These are phyloP conservation scores for Elongisporangium anandrum DNA, from an alignment of 352 stramenopile genomes.

Conservation along the genomic window DNA sequence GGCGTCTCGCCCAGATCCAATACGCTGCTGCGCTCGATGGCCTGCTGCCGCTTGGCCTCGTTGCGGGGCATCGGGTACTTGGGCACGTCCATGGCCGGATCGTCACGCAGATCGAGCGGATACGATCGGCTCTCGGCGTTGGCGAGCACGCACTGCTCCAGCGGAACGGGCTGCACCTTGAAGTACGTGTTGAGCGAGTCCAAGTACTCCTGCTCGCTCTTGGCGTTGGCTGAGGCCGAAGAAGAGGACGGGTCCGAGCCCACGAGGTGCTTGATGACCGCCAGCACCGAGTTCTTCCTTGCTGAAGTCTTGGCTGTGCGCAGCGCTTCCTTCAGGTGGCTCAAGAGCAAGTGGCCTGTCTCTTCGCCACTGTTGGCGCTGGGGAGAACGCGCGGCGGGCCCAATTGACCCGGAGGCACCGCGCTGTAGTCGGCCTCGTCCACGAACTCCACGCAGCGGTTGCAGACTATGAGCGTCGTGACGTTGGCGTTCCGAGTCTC, in stretches of 20 bases:
- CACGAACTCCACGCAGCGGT: constrained; percentile 46
- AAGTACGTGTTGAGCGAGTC: constrained; percentile 12
- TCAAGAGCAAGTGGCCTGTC: neutral
- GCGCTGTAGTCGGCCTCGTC: constrained; percentile 45
- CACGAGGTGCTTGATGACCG: constrained; percentile 26
- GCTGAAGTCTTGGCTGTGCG: neutral
- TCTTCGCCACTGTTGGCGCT: neutral
- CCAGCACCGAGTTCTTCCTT: constrained; percentile 9
- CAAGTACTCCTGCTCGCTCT: neutral
- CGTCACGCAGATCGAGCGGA: constrained; percentile 1
- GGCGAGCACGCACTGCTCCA: constrained; percentile 4
- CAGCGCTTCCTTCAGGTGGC: constrained; percentile 2
- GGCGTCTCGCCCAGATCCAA: constrained; percentile 38
- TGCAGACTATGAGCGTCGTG: constrained; percentile 41
- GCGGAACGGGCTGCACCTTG: constrained; percentile 8
- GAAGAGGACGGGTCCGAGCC: constrained; percentile 6
- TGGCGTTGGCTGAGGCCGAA: too few species aligned
- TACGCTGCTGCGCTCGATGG: constrained; percentile 30
- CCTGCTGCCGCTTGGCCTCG: constrained; percentile 28
- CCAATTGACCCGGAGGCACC: constrained; percentile 24
- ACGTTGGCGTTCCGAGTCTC: constrained; percentile 23
- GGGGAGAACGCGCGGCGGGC: constrained; percentile 16
- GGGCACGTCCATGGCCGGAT: neutral
- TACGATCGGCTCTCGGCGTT: constrained; percentile 3
- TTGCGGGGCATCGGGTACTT: constrained; percentile 25